Evolutionary conservation across 164 flowering plant genomes (phyloP).

Genomic region (Piper betle): DNA sequence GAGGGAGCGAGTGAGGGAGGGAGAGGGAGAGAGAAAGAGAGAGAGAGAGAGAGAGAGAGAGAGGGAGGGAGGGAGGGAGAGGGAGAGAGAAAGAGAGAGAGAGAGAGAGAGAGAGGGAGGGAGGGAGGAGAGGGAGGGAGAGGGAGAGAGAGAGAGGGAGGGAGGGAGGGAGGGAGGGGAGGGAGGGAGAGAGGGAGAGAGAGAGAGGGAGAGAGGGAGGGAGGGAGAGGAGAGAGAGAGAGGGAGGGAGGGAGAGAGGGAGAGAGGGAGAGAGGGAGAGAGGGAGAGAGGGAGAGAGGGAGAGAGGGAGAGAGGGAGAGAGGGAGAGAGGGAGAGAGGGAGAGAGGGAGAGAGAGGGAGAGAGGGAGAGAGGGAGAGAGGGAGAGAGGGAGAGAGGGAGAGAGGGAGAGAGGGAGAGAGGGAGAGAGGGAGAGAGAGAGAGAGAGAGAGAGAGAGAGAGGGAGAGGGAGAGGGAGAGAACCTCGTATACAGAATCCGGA

Average conservation of each 20-base stretch:
- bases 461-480: constrained; percentile 12
- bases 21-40: constrained; percentile 3
- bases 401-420: too few relatives aligned
- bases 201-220: constrained; percentile 1
- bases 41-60: too few relatives aligned
- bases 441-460: neutral
- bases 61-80: too few relatives aligned
- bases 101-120: neutral
- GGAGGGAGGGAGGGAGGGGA: too few relatives aligned
- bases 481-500: constrained; percentile 63
- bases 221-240: neutral
- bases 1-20: neutral
- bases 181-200: neutral
- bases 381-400: too few relatives aligned
- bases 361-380: constrained; percentile 1
- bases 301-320: too few relatives aligned
- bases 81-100: too few relatives aligned
- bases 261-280: constrained; percentile 1
- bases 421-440: too few relatives aligned
- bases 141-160: constrained; percentile 6
- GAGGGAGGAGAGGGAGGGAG: too few relatives aligned
- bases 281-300: too few relatives aligned
- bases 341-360: neutral
- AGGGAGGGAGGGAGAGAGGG: neutral
- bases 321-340: neutral